phyloP scores from a whole-genome alignment of 306 rosid genomes.

The Prunus davidiana region DNA sequence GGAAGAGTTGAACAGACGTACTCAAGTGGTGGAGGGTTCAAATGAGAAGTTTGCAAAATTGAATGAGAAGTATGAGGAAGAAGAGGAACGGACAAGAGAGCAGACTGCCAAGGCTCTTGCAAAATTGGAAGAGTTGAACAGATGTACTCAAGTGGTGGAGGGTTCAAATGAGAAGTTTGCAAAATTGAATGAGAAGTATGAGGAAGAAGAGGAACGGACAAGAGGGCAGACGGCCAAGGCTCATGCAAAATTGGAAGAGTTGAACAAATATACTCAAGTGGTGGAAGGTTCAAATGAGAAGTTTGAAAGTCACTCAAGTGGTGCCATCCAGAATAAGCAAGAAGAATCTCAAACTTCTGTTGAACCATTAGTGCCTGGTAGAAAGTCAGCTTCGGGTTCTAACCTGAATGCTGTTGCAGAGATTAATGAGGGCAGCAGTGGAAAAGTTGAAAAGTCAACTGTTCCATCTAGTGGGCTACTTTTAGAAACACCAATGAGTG shows the following conservation, averaged over 20 bases:
- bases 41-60: constrained; percentile 39
- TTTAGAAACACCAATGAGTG: constrained; percentile 30
- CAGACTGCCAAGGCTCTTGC: constrained; percentile 78
- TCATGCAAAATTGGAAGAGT: constrained; percentile 75
- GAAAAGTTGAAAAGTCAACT: constrained; percentile 32
- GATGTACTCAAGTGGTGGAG: constrained; percentile 43
- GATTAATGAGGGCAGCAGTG: constrained; percentile 26
- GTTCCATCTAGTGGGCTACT: constrained; percentile 33
- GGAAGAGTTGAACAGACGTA: constrained; percentile 71
- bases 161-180: constrained; percentile 35
- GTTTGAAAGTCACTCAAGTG: constrained; percentile 37
- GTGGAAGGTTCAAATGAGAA: constrained; percentile 44
- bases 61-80: constrained; percentile 49
- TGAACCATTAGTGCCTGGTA: constrained; percentile 26
- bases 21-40: constrained; percentile 45
- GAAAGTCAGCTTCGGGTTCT: constrained; percentile 31
- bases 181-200: constrained; percentile 39
- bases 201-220: constrained; percentile 82
- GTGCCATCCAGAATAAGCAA: constrained; percentile 44
- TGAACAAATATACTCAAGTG: constrained; percentile 49
- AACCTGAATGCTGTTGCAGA: constrained; percentile 34
- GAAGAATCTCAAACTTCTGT: constrained; percentile 43
- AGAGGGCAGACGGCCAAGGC: constrained; percentile 81
- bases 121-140: constrained; percentile 74
- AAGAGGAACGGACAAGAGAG: constrained; percentile 73